Conservation (phyloP, 2,329 filamentous ascomycete species). For the Cladosporium phlei region DNA sequence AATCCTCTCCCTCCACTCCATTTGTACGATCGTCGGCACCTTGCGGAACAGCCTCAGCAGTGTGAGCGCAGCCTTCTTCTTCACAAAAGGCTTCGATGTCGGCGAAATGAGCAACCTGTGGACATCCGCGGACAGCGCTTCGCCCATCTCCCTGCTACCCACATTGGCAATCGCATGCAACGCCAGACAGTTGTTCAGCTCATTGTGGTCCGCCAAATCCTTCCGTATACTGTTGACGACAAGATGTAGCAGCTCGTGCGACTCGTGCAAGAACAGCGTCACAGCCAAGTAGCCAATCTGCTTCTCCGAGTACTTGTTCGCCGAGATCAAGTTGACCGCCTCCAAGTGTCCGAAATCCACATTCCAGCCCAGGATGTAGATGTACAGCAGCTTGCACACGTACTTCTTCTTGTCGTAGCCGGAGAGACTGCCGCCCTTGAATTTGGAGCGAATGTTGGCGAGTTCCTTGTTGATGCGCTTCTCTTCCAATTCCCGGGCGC, state of each 20-base stretch:
- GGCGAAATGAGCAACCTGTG: slow-evolving; percentile 91
- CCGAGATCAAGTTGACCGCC: slow-evolving; percentile 94
- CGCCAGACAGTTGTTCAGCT: slow-evolving; percentile 94
- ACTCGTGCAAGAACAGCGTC: slow-evolving; percentile 92
- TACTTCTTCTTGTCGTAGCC: slow-evolving; percentile 99
- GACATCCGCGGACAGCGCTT: slow-evolving; percentile 85
- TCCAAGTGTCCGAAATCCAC: slow-evolving; percentile 98
- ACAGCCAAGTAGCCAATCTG: slow-evolving; percentile 98
- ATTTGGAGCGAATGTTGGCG: slow-evolving; percentile 97
- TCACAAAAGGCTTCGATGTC: slow-evolving; percentile 92
- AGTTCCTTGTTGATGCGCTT: slow-evolving; percentile 99
- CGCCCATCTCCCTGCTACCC: slow-evolving; percentile 93
- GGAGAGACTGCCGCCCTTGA: slow-evolving; percentile 79
- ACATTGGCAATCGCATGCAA: slow-evolving; percentile 98
- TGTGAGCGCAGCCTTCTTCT: slow-evolving; percentile 96
- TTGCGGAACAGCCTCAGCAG: slow-evolving; percentile 92
- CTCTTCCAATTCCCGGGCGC: slow-evolving; percentile 92
- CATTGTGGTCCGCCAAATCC: slow-evolving; percentile 88
- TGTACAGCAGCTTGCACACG: slow-evolving; percentile 98
- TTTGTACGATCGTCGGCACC: slow-evolving; percentile 85
- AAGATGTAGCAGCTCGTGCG: slow-evolving; percentile 90
- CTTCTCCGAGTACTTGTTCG: slow-evolving; percentile 96
- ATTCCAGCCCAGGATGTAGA: slow-evolving; percentile 98
- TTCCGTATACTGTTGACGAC: slow-evolving; percentile 99
- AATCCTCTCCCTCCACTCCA: slow-evolving; percentile 95